Evolutionary conservation across 2,329 filamentous ascomycete species (phyloP).

Genomic region (Emericellopsis cladophorae): DNA sequence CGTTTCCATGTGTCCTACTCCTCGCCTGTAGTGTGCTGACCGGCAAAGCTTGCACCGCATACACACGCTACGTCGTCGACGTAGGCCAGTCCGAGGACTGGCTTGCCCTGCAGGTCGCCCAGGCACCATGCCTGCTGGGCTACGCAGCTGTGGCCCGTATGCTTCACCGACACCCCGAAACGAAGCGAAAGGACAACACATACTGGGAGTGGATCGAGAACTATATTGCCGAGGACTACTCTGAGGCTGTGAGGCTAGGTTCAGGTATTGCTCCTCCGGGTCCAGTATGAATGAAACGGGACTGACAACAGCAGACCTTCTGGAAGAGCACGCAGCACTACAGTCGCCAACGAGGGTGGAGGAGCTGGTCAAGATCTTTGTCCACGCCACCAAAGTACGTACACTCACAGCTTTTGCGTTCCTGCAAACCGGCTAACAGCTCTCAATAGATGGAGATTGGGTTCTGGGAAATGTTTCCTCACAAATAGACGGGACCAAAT

Average conservation of each 20-base stretch:
- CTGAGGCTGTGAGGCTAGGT: constrained; percentile 56
- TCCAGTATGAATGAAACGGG: neutral
- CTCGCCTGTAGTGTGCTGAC: constrained; percentile 1
- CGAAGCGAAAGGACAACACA: constrained; percentile 48
- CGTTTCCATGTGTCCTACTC: constrained; percentile 2
- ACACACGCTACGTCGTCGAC: constrained; percentile 78
- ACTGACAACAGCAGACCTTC: constrained; percentile 37
- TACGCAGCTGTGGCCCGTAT: constrained; percentile 70
- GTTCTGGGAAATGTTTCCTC: constrained; percentile 42
- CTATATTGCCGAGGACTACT: constrained; percentile 73
- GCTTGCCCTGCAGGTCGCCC: constrained; percentile 71
- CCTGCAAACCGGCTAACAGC: neutral
- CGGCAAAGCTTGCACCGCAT: constrained; percentile 58
- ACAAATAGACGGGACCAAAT: constrained; percentile 7
- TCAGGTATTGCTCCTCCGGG: constrained; percentile 37
- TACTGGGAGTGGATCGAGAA: constrained; percentile 92
- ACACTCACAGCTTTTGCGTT: constrained; percentile 1
- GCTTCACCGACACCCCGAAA: constrained; percentile 50
- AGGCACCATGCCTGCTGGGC: constrained; percentile 82
- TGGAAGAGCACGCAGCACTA: constrained; percentile 62
- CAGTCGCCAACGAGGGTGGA: constrained; percentile 68
- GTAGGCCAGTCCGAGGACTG: constrained; percentile 80
- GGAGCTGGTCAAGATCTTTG: constrained; percentile 72
- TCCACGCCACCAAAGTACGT: constrained; percentile 70
- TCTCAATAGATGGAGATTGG: constrained; percentile 35